These are phyloP conservation scores for Sphaerulina musiva DNA, from an alignment of 2,329 filamentous ascomycete genomes.

Conservation along the genomic window DNA sequence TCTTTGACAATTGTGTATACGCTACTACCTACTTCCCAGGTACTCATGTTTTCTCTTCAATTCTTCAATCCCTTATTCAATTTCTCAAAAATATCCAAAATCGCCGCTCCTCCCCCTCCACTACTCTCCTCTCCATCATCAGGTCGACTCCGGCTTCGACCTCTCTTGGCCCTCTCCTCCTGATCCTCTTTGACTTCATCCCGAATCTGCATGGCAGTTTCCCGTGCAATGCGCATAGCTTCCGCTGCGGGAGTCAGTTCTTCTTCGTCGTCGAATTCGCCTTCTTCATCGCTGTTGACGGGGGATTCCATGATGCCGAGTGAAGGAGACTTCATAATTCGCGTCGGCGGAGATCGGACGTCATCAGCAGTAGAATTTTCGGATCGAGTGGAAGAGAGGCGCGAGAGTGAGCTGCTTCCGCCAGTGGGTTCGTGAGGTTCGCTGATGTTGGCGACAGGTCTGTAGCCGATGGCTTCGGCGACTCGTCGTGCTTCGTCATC, in stretches of 20 bases:
- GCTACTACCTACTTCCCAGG: neutral
- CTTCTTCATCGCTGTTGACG: conserved; percentile 22
- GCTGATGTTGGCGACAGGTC: conserved; percentile 3
- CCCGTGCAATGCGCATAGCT: conserved; percentile 31
- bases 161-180: conserved; percentile 25
- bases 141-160: conserved; percentile 20
- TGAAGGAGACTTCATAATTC: conserved; percentile 32
- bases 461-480: conserved; percentile 36
- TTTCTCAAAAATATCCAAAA: conserved; percentile 32
- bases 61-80: conserved; percentile 27
- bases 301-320: conserved; percentile 28
- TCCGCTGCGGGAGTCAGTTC: conserved; percentile 32
- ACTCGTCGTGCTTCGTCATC: conserved; percentile 37
- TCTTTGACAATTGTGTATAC: neutral
- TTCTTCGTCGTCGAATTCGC: conserved; percentile 21
- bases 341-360: conserved; percentile 45
- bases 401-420: conserved; percentile 27
- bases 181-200: conserved; percentile 32
- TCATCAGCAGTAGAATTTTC: conserved; percentile 8
- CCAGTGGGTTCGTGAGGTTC: conserved; percentile 7
- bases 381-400: conserved; percentile 26
- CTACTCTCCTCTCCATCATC: conserved; percentile 24
- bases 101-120: conserved; percentile 30
- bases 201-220: conserved; percentile 29
- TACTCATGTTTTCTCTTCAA: neutral